Evolutionary conservation across 306 rosid species (phyloP).

Genomic region (Pyrus betulifolia): DNA sequence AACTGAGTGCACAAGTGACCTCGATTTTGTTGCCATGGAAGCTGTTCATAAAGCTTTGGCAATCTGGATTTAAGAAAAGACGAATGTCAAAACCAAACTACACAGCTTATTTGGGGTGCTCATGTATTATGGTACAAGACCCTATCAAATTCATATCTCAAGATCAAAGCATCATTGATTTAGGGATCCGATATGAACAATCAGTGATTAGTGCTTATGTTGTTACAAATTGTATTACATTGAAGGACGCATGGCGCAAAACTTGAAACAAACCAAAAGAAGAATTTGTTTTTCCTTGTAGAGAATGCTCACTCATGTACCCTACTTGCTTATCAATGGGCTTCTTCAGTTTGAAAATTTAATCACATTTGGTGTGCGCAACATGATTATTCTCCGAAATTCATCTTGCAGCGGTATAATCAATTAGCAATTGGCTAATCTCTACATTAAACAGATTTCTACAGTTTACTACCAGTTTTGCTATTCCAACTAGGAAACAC

Average conservation of each 20-base stretch:
- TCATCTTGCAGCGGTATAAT: background rate
- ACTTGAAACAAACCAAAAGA: background rate
- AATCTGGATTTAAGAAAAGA: background rate
- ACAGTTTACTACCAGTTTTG: background rate
- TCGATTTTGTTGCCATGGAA: background rate
- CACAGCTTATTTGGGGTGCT: background rate
- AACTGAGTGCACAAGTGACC: slow-evolving; percentile 24
- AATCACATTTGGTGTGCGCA: background rate
- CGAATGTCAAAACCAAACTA: background rate
- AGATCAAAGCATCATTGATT: background rate
- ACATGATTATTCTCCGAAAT: background rate
- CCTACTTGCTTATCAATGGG: background rate
- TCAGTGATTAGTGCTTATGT: background rate
- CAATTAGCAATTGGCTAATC: background rate
- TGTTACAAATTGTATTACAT: background rate
- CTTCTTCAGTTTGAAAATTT: background rate
- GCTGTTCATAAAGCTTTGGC: slow-evolving; percentile 13
- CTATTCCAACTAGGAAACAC: background rate
- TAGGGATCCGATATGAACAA: background rate
- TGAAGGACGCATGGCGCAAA: background rate
- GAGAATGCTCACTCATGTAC: background rate
- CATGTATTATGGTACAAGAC: background rate
- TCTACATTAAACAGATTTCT: background rate
- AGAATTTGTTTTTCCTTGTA: background rate
- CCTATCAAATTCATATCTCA: background rate